Percentiles rank a stretch among this genome's conserved stretches.
Conservation (phyloP, 148 eudicot species). For the Pouteria glomerata region DNA sequence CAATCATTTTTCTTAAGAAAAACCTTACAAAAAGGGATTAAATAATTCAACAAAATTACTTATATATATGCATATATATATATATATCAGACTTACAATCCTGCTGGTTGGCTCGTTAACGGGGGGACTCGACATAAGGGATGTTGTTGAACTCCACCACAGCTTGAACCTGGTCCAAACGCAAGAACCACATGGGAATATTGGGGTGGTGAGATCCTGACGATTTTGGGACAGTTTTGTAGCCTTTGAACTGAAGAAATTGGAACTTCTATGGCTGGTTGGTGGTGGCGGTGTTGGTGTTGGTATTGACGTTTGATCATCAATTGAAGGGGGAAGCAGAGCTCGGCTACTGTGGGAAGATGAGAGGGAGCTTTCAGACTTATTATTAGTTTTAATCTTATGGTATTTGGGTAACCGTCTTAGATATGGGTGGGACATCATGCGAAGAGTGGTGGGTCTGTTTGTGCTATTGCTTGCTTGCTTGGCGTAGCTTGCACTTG, state of each 20-base stretch:
- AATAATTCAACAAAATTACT: too few relatives aligned
- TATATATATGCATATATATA: too few relatives aligned
- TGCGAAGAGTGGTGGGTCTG: background rate
- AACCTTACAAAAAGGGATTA: too few relatives aligned
- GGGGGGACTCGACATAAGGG: too few relatives aligned
- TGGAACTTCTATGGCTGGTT: background rate
- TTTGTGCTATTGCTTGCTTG: background rate
- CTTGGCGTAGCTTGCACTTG: constrained; percentile 42
- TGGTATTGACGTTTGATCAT: constrained; percentile 22
- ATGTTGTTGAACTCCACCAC: too few relatives aligned
- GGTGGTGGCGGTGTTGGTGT: constrained; percentile 24
- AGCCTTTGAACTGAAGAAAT: constrained; percentile 23
- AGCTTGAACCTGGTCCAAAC: too few relatives aligned
- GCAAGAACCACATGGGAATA: too few relatives aligned
- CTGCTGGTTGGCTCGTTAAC: too few relatives aligned
- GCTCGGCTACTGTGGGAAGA: constrained; percentile 10
- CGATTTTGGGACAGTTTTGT: too few relatives aligned
- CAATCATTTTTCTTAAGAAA: too few relatives aligned
- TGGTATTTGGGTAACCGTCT: constrained; percentile 8
- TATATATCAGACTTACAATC: too few relatives aligned
- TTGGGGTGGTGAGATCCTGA: too few relatives aligned
- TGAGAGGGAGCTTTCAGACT: constrained; percentile 32
- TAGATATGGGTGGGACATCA: constrained; percentile 8
- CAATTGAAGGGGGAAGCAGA: constrained; percentile 3
- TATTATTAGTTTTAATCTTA: background rate